Percentiles rank a stretch among this genome's conserved stretches.
Evolutionary conservation across 805 yeast species (phyloP).

Genomic region (Peterozyma xylosa): DNA sequence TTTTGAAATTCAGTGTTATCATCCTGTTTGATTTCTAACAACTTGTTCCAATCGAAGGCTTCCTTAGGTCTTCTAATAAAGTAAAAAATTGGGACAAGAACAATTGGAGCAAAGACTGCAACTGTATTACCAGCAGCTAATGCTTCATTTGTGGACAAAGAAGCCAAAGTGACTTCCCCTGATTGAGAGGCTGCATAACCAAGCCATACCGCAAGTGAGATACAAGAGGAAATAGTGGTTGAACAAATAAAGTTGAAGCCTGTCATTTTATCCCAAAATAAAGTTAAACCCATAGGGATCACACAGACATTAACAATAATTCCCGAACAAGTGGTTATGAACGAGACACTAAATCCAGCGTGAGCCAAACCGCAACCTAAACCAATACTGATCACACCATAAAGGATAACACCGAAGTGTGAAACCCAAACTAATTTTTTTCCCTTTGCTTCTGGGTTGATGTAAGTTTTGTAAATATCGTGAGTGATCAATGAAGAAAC

Average conservation of each 20-base stretch:
- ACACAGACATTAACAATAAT: constrained; percentile 48
- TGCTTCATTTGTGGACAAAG: constrained; percentile 41
- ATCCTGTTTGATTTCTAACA: constrained; percentile 34
- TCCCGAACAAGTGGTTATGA: constrained; percentile 45
- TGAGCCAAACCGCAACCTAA: constrained; percentile 44
- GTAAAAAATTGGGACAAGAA: constrained; percentile 38
- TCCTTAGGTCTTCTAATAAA: constrained; percentile 34
- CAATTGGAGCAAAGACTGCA: constrained; percentile 41
- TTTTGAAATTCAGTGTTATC: constrained; percentile 28
- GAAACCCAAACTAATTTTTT: constrained; percentile 36
- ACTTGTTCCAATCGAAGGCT: constrained; percentile 42
- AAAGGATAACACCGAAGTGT: constrained; percentile 33
- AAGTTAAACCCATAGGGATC: constrained; percentile 39
- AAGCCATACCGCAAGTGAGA: constrained; percentile 35
- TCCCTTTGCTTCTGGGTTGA: constrained; percentile 43
- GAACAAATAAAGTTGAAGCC: constrained; percentile 35
- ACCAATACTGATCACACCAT: constrained; percentile 37
- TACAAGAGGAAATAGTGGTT: constrained; percentile 37
- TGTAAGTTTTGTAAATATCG: constrained; percentile 42
- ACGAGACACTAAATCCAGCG: constrained; percentile 45
- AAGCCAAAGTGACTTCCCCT: constrained; percentile 17
- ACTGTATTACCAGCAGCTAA: constrained; percentile 52
- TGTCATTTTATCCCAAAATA: constrained; percentile 38
- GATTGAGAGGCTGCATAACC: constrained; percentile 26
- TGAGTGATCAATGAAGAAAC: constrained; percentile 42